Percentiles rank a stretch among this genome's conserved stretches.
Evolutionary conservation across 2,329 filamentous ascomycete species (phyloP).

Genomic region (Magnaporthiopsis poae): DNA sequence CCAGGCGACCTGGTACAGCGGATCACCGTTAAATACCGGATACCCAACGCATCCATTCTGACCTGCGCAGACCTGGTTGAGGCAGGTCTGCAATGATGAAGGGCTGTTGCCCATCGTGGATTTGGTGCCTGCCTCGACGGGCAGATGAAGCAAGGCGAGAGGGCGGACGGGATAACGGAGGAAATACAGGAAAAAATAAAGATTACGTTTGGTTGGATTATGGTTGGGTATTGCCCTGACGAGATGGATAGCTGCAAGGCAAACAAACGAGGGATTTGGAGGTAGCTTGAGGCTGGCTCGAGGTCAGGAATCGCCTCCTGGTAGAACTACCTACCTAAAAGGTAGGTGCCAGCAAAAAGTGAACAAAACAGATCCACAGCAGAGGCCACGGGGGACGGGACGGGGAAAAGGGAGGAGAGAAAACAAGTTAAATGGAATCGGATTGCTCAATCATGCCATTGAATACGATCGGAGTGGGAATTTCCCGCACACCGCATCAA

Average conservation of each 20-base stretch:
- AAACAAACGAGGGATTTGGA: background rate
- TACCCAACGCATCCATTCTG: slow-evolving; percentile 37
- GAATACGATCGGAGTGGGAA: background rate
- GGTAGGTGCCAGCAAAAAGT: background rate
- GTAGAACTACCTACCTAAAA: background rate
- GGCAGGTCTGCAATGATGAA: slow-evolving; percentile 34
- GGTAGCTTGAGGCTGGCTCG: background rate
- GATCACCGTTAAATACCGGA: slow-evolving; percentile 22
- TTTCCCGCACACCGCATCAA: background rate
- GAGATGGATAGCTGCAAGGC: background rate
- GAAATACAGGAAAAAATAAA: background rate
- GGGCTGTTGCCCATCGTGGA: slow-evolving; percentile 32
- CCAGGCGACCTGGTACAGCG: slow-evolving; percentile 38
- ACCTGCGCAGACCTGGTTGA: slow-evolving; percentile 35
- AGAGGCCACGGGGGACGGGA: background rate
- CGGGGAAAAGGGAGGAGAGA: background rate
- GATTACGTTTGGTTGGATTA: background rate
- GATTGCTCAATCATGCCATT: background rate
- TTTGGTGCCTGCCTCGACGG: background rate
- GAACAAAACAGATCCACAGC: background rate
- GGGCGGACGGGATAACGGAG: background rate
- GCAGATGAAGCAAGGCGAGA: background rate
- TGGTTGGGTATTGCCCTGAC: background rate
- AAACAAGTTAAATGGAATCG: background rate
- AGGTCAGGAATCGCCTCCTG: background rate